These are phyloP conservation scores for Exserohilum turcica DNA, from an alignment of 2,329 filamentous ascomycete genomes.

Conservation along the genomic window DNA sequence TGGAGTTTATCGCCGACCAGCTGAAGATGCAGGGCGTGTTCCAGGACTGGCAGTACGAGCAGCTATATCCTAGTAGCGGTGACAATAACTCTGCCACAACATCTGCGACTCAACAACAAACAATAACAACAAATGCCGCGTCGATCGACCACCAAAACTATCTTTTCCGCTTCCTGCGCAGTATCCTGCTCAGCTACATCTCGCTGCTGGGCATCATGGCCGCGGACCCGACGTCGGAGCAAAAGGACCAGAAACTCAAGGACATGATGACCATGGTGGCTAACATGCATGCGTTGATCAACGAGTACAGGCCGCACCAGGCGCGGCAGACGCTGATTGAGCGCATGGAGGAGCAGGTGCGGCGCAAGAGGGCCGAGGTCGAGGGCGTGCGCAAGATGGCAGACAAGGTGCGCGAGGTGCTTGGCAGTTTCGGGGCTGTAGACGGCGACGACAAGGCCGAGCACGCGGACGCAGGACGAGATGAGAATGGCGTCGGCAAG, in stretches of 20 bases:
- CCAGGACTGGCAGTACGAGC: conserved; percentile 71
- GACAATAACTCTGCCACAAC: conserved; percentile 32
- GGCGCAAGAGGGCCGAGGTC: conserved; percentile 74
- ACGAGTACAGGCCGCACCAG: conserved; percentile 93
- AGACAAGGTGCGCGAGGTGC: conserved; percentile 73
- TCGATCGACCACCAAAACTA: conserved; percentile 61
- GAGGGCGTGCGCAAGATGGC: conserved; percentile 68
- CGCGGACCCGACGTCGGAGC: conserved; percentile 66
- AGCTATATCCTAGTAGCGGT: conserved; percentile 63
- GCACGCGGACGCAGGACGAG: conserved; percentile 13
- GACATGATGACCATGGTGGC: conserved; percentile 83
- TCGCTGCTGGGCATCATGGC: conserved; percentile 77
- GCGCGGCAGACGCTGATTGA: conserved; percentile 84
- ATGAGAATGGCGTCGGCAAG: conserved; percentile 16
- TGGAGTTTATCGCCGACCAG: conserved; percentile 36
- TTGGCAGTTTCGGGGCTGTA: conserved; percentile 66
- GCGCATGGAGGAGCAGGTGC: conserved; percentile 84
- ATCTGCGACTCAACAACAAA: background rate
- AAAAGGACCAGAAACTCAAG: conserved; percentile 71
- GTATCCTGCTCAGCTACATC: conserved; percentile 84
- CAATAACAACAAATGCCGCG: conserved; percentile 52
- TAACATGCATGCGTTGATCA: conserved; percentile 91
- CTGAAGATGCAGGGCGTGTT: conserved; percentile 57
- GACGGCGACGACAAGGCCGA: conserved; percentile 10
- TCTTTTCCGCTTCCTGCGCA: conserved; percentile 80